Evolutionary conservation across 345 rosid genomes (phyloP).

Genomic region (Raphanus raphanistrum): DNA sequence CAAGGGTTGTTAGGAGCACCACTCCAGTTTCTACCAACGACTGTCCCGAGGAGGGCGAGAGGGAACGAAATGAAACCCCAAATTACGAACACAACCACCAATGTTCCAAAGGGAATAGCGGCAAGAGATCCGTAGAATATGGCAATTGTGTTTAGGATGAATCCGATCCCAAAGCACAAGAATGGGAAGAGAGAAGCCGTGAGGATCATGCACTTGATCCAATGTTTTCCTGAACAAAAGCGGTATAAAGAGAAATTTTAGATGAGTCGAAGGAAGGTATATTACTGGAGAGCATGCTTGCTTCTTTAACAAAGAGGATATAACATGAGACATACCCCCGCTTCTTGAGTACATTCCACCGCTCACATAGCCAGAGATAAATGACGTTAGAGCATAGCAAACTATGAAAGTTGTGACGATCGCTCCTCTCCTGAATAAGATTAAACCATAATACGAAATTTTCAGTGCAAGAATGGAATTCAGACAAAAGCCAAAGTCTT

Average conservation of each 20-base stretch:
- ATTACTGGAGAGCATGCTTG: slow-evolving; percentile 4
- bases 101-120: slow-evolving; percentile 95
- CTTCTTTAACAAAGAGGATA: neutral
- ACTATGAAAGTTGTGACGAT: slow-evolving; percentile 65
- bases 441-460: neutral
- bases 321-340: slow-evolving; percentile 57
- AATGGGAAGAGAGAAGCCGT: slow-evolving; percentile 93
- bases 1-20: slow-evolving; percentile 97
- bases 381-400: slow-evolving; percentile 96
- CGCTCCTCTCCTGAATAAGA: slow-evolving; percentile 37
- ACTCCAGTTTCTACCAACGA: slow-evolving; percentile 92
- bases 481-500: neutral
- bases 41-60: slow-evolving; percentile 94
- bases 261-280: neutral
- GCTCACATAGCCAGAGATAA: slow-evolving; percentile 90
- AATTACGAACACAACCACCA: slow-evolving; percentile 87
- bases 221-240: slow-evolving; percentile 65
- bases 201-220: slow-evolving; percentile 96
- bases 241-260: neutral
- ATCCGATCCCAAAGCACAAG: slow-evolving; percentile 93
- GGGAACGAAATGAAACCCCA: slow-evolving; percentile 99
- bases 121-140: slow-evolving; percentile 94
- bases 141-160: slow-evolving; percentile 80
- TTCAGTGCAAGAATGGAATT: neutral
- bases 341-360: slow-evolving; percentile 97